phyloP scores from a whole-genome alignment of 148 eudicot genomes.

The Rhododendron henanense region DNA sequence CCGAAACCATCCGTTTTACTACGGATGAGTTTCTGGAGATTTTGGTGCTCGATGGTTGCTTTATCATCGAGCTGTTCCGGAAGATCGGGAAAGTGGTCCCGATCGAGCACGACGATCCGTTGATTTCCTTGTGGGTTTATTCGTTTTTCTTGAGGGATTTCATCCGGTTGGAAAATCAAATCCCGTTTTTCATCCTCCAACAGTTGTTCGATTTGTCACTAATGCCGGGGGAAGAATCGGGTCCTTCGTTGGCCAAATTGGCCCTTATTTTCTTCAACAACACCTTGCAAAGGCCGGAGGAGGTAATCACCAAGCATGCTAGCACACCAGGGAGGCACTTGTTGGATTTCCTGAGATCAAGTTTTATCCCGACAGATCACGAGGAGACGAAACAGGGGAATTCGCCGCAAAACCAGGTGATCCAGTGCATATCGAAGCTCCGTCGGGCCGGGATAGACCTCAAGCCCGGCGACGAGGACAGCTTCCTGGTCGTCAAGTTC shows the following conservation, averaged over 20 bases:
- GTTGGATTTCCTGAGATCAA: conserved; percentile 60
- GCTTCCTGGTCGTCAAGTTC: conserved; percentile 59
- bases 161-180: conserved; percentile 66
- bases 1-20: conserved; percentile 27
- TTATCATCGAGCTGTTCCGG: conserved; percentile 64
- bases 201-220: conserved; percentile 45
- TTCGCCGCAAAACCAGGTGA: conserved; percentile 35
- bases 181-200: conserved; percentile 64
- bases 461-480: conserved; percentile 26
- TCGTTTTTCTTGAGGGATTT: conserved; percentile 64
- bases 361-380: conserved; percentile 40
- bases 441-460: conserved; percentile 61
- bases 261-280: conserved; percentile 53
- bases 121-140: conserved; percentile 59
- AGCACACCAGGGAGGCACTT: conserved; percentile 47
- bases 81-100: conserved; percentile 37
- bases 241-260: conserved; percentile 29
- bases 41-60: conserved; percentile 82
- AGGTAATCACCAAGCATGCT: conserved; percentile 20
- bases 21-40: conserved; percentile 39
- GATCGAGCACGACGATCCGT: conserved; percentile 56
- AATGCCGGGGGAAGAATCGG: conserved; percentile 8
- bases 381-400: conserved; percentile 6
- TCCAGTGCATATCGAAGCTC: conserved; percentile 60
- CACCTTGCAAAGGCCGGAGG: conserved; percentile 32